Evolutionary conservation across 2,329 filamentous ascomycete species (phyloP), one percentile per base, ranked within the genome.

Genomic region (Setomelanomma holmii): DNA sequence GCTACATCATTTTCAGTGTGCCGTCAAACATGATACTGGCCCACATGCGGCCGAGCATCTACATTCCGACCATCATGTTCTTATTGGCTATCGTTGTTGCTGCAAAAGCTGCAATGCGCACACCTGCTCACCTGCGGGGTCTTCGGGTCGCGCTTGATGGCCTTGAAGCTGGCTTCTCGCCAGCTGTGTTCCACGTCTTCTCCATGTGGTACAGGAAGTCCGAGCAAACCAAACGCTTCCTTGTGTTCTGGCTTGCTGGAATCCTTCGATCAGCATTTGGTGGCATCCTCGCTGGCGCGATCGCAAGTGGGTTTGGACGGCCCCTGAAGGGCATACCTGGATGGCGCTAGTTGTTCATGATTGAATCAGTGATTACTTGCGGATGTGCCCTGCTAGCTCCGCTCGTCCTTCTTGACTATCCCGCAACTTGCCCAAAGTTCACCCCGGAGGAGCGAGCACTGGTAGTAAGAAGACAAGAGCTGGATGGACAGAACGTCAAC

Each of bases 1-100:
- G 81, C 5, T 86, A 86, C 64, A 83, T 86, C 49, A 65, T 79
- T 3, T 86, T 85, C 63, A 82, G 86, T 22, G 48, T 51, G 4
- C 48, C 48, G 1, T 51, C 48, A 14, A 51, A 45, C 27, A 51
- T 51, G 48, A 34, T 51, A 10, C 24, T 51, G 5, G 48, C 35
- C n/a, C 34, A 41, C 4, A 40, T 51, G 48, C 41, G 48, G 3
- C 48, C 48, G 8, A 51, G 48, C 21, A 45, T 45, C 16, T 51
- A 51, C 34, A 51, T 51, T 7, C 42, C 48, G 5, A 45, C 48
- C 35, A 53, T 53, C 21, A 53, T 53, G 51, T 45, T 53, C 24
- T 22, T 53, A 1, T 53, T 45, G 51, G 51, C 45, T 19, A 54
- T 61, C 1, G 66, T 76, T 19, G 75, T 71, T 1, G 66, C 64